Evolutionary conservation across 371 early-diverging fungal genomes (phyloP).

Genomic region (Mucor irregularis): DNA sequence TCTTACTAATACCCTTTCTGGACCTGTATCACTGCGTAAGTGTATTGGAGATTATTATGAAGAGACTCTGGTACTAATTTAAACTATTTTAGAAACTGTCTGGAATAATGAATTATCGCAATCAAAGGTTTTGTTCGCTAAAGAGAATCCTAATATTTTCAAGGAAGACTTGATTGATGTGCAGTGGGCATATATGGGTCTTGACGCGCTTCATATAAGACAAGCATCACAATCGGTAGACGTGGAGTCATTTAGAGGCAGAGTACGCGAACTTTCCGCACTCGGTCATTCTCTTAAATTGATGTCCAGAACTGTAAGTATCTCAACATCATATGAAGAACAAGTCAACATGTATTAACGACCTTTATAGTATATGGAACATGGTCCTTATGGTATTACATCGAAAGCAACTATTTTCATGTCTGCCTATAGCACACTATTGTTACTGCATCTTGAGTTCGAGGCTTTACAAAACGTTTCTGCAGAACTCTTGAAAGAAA

Average conservation of each 20-base stretch:
- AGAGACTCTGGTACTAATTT: neutral
- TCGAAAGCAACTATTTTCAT: slow-evolving; percentile 33
- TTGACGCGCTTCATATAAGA: slow-evolving; percentile 20
- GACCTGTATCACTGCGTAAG: slow-evolving; percentile 17
- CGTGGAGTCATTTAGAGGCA: neutral
- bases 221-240: neutral
- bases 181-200: slow-evolving; percentile 44
- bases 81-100: slow-evolving; percentile 8
- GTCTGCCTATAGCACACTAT: slow-evolving; percentile 28
- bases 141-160: slow-evolving; percentile 57
- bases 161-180: slow-evolving; percentile 55
- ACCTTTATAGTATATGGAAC: slow-evolving; percentile 34
- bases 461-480: neutral
- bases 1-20: slow-evolving; percentile 22
- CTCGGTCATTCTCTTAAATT: slow-evolving; percentile 8
- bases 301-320: slow-evolving; percentile 19
- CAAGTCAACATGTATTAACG: neutral
- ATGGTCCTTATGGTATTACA: slow-evolving; percentile 48
- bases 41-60: neutral
- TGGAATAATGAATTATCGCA: slow-evolving; percentile 31
- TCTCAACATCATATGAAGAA: neutral
- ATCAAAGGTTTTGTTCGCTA: slow-evolving; percentile 45
- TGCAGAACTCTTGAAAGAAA: neutral
- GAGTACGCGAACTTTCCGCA: slow-evolving; percentile 7
- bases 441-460: slow-evolving; percentile 16